Percentiles rank a stretch among this genome's conserved stretches.
phyloP scores from a whole-genome alignment of 306 rosid species.

The Ceratonia siliqua region DNA sequence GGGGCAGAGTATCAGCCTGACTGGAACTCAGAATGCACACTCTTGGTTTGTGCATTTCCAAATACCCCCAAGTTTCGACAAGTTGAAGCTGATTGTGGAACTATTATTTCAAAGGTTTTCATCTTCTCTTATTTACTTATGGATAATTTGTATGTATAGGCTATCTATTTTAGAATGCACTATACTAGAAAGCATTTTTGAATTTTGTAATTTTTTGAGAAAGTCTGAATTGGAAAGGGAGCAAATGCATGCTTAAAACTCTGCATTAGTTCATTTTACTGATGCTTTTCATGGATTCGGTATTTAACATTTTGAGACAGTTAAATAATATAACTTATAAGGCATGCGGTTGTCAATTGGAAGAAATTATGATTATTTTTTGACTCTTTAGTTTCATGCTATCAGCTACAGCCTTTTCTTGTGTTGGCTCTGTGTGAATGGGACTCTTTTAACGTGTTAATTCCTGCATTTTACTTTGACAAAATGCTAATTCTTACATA shows the following conservation, averaged over 20 bases:
- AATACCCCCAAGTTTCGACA: conserved; percentile 91
- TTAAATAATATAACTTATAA: no score
- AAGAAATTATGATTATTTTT: no score
- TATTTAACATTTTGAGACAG: no score
- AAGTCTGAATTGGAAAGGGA: not conserved
- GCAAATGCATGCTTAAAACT: not conserved
- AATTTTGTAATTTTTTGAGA: conserved; percentile 19
- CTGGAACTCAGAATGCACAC: conserved; percentile 83
- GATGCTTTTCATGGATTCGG: no score
- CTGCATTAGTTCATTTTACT: not conserved
- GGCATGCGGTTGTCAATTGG: no score
- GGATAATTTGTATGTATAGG: not conserved
- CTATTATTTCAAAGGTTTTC: conserved; percentile 83
- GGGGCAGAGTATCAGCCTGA: conserved; percentile 89
- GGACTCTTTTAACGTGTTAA: conserved; percentile 1
- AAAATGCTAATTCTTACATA: conserved; percentile 12
- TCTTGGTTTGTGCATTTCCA: conserved; percentile 88
- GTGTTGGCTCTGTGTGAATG: conserved; percentile 1
- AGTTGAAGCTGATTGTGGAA: conserved; percentile 88
- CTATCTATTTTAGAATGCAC: not conserved
- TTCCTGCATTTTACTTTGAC: not conserved
- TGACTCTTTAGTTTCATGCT: no score
- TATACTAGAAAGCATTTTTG: not conserved
- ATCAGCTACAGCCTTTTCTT: not conserved
- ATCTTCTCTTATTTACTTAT: conserved; percentile 9